Evolutionary conservation across 1,139 yeast species (phyloP), one percentile per base, ranked within the genome.

Genomic region (Kodamaea suecica): DNA sequence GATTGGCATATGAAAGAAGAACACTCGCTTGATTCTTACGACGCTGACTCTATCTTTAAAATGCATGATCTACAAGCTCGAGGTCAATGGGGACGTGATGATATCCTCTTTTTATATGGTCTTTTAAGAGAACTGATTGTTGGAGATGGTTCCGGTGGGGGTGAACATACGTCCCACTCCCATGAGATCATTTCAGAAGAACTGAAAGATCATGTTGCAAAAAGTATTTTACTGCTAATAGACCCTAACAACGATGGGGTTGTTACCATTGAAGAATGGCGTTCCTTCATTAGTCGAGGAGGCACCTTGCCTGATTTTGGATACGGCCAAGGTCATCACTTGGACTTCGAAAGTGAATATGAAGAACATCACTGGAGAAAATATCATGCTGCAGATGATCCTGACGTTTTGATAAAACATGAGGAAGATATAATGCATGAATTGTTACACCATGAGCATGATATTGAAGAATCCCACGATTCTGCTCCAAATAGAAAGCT

Each of bases 291-390:
- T 6, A 58, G 59, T 2, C 60, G 59, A 6, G 95, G 95, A 4
- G 83, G 84, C 2, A 76, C 76, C 44, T 73, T 92, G 52, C 97
- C 97, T 1, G 97, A 92, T 57, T 79, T 88, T 55, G 95, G 96
- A 6, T 80, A 82, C 43, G 97, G 97, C 14, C 92, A 86, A n/a
- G 97, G 98, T 12, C 97, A 90, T 55, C 97, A 90, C 61, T 83
- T 90, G 33, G 96, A 87, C 61, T 92, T 88, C 52, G 98, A 92
- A 59, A 75, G 78, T 46, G 97, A 90, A 55, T 90, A 88, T 53
- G 97, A 90, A 50, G 80, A 85, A 42, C 97, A 92, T 57, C 97
- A 92, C 58, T 92, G 97, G 97, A 77, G 80, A 43, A 69, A 87
- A 57, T 85, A 75, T 57, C 97, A 92, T 58, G 76, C 80, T 34